A percentile compares a stretch with the other conserved stretches of the same genome.
phyloP scores from a whole-genome alignment of 192 early-diverging fungal genomes.

The Backusella tarrabulga region DNA sequence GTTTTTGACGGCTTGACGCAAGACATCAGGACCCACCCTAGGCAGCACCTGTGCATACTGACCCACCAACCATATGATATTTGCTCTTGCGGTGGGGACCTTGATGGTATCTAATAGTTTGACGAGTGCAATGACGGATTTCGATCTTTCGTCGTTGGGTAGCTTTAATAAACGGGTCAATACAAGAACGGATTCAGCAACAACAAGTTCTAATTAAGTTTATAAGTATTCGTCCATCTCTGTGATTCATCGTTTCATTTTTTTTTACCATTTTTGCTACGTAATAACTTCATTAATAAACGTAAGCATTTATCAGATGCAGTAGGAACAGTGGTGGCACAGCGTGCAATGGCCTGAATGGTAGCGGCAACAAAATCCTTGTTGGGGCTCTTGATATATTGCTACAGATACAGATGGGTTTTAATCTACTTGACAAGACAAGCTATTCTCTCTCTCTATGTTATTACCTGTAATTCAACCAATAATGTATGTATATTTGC shows the following conservation, averaged over 20 bases:
- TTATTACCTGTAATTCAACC: conserved; percentile 67
- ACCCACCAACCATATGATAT: conserved; percentile 85
- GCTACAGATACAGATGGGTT: conserved; percentile 31
- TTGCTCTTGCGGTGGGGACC: conserved; percentile 74
- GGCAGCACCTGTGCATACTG: conserved; percentile 70
- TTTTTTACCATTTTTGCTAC: conserved; percentile 54
- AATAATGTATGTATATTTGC: conserved; percentile 69
- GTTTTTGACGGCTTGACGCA: conserved; percentile 70
- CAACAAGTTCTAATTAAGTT: conserved; percentile 58
- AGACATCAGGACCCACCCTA: conserved; percentile 73
- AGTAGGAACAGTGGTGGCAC: conserved; percentile 56
- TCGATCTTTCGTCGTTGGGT: conserved; percentile 42
- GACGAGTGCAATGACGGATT: conserved; percentile 55
- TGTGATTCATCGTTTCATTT: background rate
- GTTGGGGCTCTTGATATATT: conserved; percentile 68
- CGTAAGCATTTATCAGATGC: conserved; percentile 53
- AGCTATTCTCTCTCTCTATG: too few relatives aligned
- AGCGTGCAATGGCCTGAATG: conserved; percentile 62
- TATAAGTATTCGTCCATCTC: background rate
- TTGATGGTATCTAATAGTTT: conserved; percentile 63
- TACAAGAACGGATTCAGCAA: conserved; percentile 72
- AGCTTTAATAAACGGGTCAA: conserved; percentile 71
- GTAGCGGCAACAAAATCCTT: conserved; percentile 62
- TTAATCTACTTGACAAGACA: too few relatives aligned
- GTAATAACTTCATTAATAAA: conserved; percentile 55